These are phyloP conservation scores for Maudiozyma humilis DNA, from an alignment of 1,139 yeast species.

Conservation along the genomic window DNA sequence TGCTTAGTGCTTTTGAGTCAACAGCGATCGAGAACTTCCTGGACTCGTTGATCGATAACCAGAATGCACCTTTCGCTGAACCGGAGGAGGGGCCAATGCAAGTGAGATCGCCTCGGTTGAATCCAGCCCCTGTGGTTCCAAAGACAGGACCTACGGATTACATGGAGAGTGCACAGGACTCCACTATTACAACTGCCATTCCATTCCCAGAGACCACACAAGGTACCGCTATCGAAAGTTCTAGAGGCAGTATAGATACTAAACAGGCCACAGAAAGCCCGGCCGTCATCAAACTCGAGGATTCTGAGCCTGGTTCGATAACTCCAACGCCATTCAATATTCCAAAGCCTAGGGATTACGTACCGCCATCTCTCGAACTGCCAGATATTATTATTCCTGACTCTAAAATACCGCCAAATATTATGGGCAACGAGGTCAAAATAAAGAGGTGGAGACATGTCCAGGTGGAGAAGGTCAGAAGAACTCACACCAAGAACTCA, in stretches of 20 bases:
- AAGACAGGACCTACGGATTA: neutral
- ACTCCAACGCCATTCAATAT: neutral
- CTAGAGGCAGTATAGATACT: no score
- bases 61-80: conserved; percentile 1
- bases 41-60: conserved; percentile 22
- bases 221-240: no score
- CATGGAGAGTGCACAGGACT: neutral
- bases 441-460: conserved; percentile 32
- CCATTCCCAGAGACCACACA: no score
- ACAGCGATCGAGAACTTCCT: conserved; percentile 29
- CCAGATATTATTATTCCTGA: conserved; percentile 25
- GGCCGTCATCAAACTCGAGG: no score
- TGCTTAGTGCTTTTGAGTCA: conserved; percentile 28
- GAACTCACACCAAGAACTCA: conserved; percentile 25
- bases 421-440: conserved; percentile 15
- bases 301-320: no score
- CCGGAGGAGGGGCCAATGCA: no score
- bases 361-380: conserved; percentile 9
- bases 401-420: conserved; percentile 19
- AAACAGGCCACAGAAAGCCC: no score
- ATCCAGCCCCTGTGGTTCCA: neutral
- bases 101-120: neutral
- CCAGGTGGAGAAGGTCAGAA: conserved; percentile 27
- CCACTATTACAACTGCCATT: no score
- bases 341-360: conserved; percentile 5